phyloP scores from a whole-genome alignment of 2,329 filamentous ascomycete species.

The Ceratocystis lukuohia region DNA sequence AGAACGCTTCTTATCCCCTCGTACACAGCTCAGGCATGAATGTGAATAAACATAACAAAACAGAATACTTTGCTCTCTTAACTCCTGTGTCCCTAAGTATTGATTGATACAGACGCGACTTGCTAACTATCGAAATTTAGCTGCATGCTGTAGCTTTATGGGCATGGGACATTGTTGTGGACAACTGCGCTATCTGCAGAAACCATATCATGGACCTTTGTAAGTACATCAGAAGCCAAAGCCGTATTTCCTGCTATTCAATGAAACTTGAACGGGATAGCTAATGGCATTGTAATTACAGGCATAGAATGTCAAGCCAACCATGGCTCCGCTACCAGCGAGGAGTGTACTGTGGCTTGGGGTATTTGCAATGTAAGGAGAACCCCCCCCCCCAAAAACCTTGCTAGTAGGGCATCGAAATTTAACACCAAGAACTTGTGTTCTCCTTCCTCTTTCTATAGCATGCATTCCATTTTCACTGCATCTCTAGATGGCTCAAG shows the following conservation, averaged over 20 bases:
- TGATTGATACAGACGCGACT: not conserved
- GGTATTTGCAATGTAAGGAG: slow-evolving; percentile 87
- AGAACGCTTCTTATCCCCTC: no score
- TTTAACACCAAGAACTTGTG: no score
- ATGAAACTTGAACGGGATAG: not conserved
- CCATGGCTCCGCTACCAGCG: slow-evolving; percentile 89
- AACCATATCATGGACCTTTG: slow-evolving; percentile 99
- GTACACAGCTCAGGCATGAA: no score
- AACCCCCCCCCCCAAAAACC: slow-evolving; percentile 21
- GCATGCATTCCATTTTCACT: slow-evolving; percentile 99
- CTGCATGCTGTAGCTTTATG: slow-evolving; percentile 77
- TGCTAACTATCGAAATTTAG: slow-evolving; percentile 11
- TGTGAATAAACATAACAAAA: no score
- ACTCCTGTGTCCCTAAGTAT: no score
- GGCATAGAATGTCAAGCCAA: slow-evolving; percentile 98
- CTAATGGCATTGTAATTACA: slow-evolving; percentile 26
- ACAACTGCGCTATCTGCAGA: slow-evolving; percentile 98
- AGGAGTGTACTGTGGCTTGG: slow-evolving; percentile 98
- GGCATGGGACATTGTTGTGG: slow-evolving; percentile 99
- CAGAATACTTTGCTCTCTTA: no score
- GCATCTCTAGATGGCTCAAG: slow-evolving; percentile 97
- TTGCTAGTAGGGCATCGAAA: not conserved
- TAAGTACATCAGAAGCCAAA: slow-evolving; percentile 32
- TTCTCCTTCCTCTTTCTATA: slow-evolving; percentile 28
- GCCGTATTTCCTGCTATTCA: no score